phyloP scores from a whole-genome alignment of 805 yeast genomes.

The Candida sanyiensis region DNA sequence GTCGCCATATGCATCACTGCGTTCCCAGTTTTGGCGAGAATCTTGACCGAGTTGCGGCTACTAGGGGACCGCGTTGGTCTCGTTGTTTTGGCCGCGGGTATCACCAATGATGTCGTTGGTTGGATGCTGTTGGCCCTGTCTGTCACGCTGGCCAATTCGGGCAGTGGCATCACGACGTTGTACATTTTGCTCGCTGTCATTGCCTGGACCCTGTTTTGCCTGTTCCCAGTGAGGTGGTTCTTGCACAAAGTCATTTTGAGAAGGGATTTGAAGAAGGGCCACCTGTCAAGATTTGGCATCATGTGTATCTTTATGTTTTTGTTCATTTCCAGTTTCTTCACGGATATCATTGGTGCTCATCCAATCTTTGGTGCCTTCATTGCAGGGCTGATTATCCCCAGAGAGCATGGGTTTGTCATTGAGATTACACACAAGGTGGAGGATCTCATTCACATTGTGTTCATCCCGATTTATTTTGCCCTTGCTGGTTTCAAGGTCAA shows the following conservation, averaged over 20 bases:
- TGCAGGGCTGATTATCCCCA: slow-evolving; percentile 69
- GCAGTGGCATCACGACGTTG: slow-evolving; percentile 60
- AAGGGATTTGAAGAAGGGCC: slow-evolving; percentile 50
- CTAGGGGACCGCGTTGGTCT: slow-evolving; percentile 68
- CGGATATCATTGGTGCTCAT: slow-evolving; percentile 82
- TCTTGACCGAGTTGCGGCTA: slow-evolving; percentile 64
- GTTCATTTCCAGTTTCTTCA: slow-evolving; percentile 66
- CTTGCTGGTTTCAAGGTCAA: slow-evolving; percentile 71
- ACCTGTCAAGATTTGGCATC: slow-evolving; percentile 58
- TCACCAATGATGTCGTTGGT: slow-evolving; percentile 71
- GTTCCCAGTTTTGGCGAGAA: slow-evolving; percentile 77
- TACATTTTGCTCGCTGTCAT: slow-evolving; percentile 60
- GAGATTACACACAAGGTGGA: slow-evolving; percentile 69
- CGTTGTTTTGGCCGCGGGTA: slow-evolving; percentile 77
- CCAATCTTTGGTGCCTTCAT: slow-evolving; percentile 83
- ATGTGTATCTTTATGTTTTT: slow-evolving; percentile 49
- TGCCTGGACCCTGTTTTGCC: slow-evolving; percentile 63
- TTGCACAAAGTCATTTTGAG: slow-evolving; percentile 41
- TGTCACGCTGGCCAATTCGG: slow-evolving; percentile 70
- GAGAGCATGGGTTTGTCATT: slow-evolving; percentile 69
- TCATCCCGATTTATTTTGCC: slow-evolving; percentile 77
- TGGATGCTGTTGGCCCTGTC: slow-evolving; percentile 76
- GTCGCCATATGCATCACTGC: slow-evolving; percentile 84
- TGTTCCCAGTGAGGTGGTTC: slow-evolving; percentile 49
- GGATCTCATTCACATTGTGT: slow-evolving; percentile 63